Percentiles rank a stretch among this genome's conserved stretches.
These are phyloP conservation scores for Drechslerella coelobrocha DNA, from an alignment of 2,329 filamentous ascomycete genomes.

Conservation along the genomic window DNA sequence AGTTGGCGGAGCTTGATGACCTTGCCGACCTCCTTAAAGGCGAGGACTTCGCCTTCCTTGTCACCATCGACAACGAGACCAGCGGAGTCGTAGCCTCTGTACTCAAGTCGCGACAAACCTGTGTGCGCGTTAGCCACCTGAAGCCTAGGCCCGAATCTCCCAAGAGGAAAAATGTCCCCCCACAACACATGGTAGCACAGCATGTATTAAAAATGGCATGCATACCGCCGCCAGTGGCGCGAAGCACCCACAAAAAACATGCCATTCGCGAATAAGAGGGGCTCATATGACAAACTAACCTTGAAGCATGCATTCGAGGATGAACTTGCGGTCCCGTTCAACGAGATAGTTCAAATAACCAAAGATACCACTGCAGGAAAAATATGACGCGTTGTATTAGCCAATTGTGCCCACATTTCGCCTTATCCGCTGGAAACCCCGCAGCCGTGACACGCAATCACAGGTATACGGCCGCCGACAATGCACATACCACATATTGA, in stretches of 20 bases:
- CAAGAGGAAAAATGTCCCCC: slow-evolving; percentile 8
- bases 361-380: slow-evolving; percentile 77
- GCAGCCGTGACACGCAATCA: slow-evolving; percentile 1
- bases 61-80: slow-evolving; percentile 95
- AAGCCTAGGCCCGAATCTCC: slow-evolving; percentile 52
- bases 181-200: not conserved
- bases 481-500: slow-evolving; percentile 42
- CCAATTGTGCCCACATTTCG: no score
- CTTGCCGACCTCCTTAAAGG: slow-evolving; percentile 99
- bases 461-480: no score
- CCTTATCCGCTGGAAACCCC: no score
- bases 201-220: not conserved
- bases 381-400: not conserved
- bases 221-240: not conserved
- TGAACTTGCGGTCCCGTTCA: slow-evolving; percentile 97
- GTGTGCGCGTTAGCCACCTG: slow-evolving; percentile 36
- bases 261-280: no score
- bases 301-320: slow-evolving; percentile 94
- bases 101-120: slow-evolving; percentile 95
- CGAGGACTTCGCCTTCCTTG: slow-evolving; percentile 97
- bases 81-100: slow-evolving; percentile 97
- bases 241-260: no score
- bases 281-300: slow-evolving; percentile 63
- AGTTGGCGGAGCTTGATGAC: slow-evolving; percentile 94
- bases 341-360: slow-evolving; percentile 99